Base-by-base conservation (phyloP, 345 rosid genomes). In the Combretum micranthum region DNA sequence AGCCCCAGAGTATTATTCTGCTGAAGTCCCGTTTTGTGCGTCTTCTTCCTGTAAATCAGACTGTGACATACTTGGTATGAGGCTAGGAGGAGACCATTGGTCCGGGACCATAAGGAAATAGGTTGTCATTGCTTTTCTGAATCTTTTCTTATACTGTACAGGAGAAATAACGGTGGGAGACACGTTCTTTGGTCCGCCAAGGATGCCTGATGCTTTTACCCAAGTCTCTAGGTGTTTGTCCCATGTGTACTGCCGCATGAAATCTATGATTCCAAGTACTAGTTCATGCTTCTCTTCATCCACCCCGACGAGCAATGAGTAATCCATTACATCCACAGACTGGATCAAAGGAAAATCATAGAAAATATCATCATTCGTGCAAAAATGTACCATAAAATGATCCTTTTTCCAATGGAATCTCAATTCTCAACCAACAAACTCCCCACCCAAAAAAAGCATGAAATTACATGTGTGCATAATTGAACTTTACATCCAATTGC, bases 241-340 rank as follows among this genome's bases (percentile, higher is more conserved):
- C 99, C 96, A 93, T 1, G 99, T 93, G 68, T 93, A 94, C 70
- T 90, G 99, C 70, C 99, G 84, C 86, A 94, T 75, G 80, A 80
- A 94, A 66, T 90, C 99, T 48, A 94, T 94, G 58, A 94, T 90
- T 64, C 99, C 97, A 12, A 94, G 77, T 19, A 87, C 92, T 55
- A 93, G 64, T 68, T 93, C 95, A 39, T 83, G 82, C 21, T 83
- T 90, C 77, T 82, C 90, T 70, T 83, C 83, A 47, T 94, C 99
- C 75, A 94, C 84, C 45, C 99, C 99, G 25, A 94, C 97, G 67
- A 90, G 75, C 59, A 94, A 72, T 3, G 96, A 94, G 77, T 90
- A 94, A 71, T 94, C 99, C 99, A 87, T 93, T 71, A 85, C 99
- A 69, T 90, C 90, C 49, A 84, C 75, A 22, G 79, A 78, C 99